These are phyloP conservation scores for Daldinia decipiens DNA, from an alignment of 495 filamentous ascomycete species.

Conservation along the genomic window DNA sequence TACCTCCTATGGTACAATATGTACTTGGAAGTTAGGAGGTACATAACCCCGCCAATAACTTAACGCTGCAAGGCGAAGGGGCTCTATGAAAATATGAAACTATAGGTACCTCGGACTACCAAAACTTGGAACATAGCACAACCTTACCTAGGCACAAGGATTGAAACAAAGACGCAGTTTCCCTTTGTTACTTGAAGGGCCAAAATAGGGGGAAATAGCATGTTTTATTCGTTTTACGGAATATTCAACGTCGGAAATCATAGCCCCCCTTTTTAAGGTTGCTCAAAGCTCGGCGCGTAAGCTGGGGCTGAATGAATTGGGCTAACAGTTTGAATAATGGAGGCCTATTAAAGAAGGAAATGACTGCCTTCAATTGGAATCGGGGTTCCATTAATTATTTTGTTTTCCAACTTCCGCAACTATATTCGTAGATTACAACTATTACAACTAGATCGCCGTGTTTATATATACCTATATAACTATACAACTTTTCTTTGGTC, in stretches of 20 bases:
- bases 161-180: constrained; percentile 33
- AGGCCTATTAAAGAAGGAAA: constrained; percentile 37
- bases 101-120: too few species aligned
- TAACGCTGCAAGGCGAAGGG: constrained; percentile 15
- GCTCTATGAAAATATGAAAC: constrained; percentile 28
- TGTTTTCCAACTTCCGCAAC: too few species aligned
- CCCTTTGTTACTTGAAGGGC: constrained; percentile 16
- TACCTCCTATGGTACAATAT: too few species aligned
- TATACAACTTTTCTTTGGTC: not conserved
- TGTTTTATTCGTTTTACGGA: not conserved
- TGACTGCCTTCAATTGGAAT: constrained; percentile 1
- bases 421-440: too few species aligned
- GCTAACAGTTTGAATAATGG: constrained; percentile 36
- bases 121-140: too few species aligned
- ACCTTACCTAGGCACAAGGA: too few species aligned
- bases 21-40: not conserved
- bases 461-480: not conserved
- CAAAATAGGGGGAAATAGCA: constrained; percentile 14
- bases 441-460: not conserved
- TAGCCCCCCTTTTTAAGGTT: constrained; percentile 8
- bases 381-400: constrained; percentile 11
- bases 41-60: constrained; percentile 24
- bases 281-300: constrained; percentile 33
- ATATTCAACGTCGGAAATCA: constrained; percentile 4
- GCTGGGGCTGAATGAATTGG: constrained; percentile 33